phyloP scores from a whole-genome alignment of 768 basidiomycete genomes.

The Hygrocybe punicea region DNA sequence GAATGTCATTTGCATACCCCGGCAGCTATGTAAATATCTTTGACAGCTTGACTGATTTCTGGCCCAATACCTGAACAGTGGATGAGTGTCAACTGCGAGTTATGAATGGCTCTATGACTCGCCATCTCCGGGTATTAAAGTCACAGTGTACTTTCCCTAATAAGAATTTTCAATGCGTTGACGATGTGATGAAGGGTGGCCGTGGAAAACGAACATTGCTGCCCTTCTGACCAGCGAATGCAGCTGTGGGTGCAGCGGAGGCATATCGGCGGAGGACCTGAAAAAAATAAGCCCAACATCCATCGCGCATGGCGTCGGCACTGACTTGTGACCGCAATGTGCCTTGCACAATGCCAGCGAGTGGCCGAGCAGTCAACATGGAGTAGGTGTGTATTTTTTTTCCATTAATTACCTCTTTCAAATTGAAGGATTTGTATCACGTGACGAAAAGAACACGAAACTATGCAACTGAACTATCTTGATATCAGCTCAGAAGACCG shows the following conservation, averaged over 20 bases:
- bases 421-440: too few species aligned
- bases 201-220: slow-evolving; percentile 60
- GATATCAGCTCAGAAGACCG: slow-evolving; percentile 68
- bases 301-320: neutral
- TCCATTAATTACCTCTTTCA: too few species aligned
- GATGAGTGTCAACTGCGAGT: neutral
- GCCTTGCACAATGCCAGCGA: slow-evolving; percentile 55
- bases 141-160: slow-evolving; percentile 95
- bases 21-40: slow-evolving; percentile 87
- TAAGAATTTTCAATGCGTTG: slow-evolving; percentile 3
- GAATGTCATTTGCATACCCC: slow-evolving; percentile 47
- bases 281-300: slow-evolving; percentile 14
- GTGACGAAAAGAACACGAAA: too few species aligned
- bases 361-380: slow-evolving; percentile 60
- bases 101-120: slow-evolving; percentile 20
- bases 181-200: neutral
- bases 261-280: slow-evolving; percentile 65
- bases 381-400: neutral
- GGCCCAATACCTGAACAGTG: slow-evolving; percentile 85
- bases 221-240: slow-evolving; percentile 87
- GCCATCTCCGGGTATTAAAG: slow-evolving; percentile 97
- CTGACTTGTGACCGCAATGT: slow-evolving; percentile 51
- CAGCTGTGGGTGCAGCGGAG: slow-evolving; percentile 77
- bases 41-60: slow-evolving; percentile 95
- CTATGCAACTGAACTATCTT: too few species aligned